phyloP scores from a whole-genome alignment of 2,329 filamentous ascomycete species.

The Fusarium sp. region DNA sequence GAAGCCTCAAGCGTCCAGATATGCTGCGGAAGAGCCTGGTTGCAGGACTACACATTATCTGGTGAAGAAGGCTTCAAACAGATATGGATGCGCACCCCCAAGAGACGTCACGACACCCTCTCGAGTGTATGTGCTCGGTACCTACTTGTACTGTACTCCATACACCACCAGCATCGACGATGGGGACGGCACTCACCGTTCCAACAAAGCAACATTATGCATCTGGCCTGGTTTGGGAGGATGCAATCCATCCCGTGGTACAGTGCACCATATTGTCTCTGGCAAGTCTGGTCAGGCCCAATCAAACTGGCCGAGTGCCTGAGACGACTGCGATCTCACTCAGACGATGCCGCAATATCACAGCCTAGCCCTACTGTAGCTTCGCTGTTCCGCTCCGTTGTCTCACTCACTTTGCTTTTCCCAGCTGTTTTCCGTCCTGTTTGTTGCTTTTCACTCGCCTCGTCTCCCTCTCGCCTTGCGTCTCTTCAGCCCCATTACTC shows the following conservation, averaged over 20 bases:
- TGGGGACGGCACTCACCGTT: neutral
- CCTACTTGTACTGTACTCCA: neutral
- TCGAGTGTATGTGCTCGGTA: neutral
- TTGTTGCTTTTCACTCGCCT: conserved; percentile 9
- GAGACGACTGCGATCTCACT: conserved; percentile 5
- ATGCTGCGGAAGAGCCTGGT: neutral
- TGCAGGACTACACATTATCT: neutral
- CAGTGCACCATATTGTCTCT: neutral
- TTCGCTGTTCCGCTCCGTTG: conserved; percentile 6
- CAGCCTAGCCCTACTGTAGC: neutral
- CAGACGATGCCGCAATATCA: conserved; percentile 1
- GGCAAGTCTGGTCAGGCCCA: conserved; percentile 10
- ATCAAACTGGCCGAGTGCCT: conserved; percentile 31
- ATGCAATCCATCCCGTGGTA: neutral
- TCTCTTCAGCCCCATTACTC: conserved; percentile 18
- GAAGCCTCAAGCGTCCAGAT: neutral
- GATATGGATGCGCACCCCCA: neutral
- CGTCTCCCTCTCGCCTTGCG: conserved; percentile 23
- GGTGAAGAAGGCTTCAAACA: neutral
- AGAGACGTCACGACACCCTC: neutral
- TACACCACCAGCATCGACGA: neutral
- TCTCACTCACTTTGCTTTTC: conserved; percentile 24
- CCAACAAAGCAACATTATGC: neutral
- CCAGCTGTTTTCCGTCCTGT: conserved; percentile 1
- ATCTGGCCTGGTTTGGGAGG: conserved; percentile 8